Evolutionary conservation across 2,329 filamentous ascomycete species (phyloP).

Genomic region (Xylaria sp.): DNA sequence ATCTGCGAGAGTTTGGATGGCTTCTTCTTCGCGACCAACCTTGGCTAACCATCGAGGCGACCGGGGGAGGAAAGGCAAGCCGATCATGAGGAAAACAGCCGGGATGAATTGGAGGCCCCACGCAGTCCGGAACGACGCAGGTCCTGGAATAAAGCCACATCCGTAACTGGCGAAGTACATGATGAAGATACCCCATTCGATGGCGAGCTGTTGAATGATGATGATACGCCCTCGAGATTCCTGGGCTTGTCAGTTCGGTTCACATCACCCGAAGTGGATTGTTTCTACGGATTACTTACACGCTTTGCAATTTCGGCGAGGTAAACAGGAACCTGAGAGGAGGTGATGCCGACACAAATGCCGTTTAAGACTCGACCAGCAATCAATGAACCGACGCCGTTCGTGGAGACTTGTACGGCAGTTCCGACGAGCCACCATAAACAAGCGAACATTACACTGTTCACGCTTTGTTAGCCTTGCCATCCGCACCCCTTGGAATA

Average conservation of each 20-base stretch:
- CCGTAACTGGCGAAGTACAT: constrained; percentile 67
- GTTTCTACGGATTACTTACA: constrained; percentile 18
- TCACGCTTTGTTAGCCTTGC: constrained; percentile 8
- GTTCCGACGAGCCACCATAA: constrained; percentile 53
- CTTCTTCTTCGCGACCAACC: constrained; percentile 55
- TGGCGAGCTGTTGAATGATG: constrained; percentile 68
- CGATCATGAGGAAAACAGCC: constrained; percentile 51
- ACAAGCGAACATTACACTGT: constrained; percentile 40
- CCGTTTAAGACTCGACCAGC: constrained; percentile 57
- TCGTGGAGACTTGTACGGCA: constrained; percentile 53
- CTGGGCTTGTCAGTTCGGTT: constrained; percentile 27
- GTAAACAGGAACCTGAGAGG: constrained; percentile 63
- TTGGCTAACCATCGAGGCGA: constrained; percentile 60
- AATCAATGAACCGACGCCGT: constrained; percentile 51
- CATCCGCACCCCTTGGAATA: neutral
- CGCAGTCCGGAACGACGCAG: constrained; percentile 56
- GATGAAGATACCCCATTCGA: constrained; percentile 65
- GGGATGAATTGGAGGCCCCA: constrained; percentile 62
- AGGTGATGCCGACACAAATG: constrained; percentile 60
- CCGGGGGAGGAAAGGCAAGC: constrained; percentile 57
- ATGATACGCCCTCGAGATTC: constrained; percentile 57
- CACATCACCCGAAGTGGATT: constrained; percentile 2
- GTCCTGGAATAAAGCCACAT: constrained; percentile 53
- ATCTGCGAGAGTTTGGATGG: constrained; percentile 47
- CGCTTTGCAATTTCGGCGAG: constrained; percentile 58